Conservation (phyloP, 495 filamentous ascomycete species). For the Lasiosphaeria miniovina region DNA sequence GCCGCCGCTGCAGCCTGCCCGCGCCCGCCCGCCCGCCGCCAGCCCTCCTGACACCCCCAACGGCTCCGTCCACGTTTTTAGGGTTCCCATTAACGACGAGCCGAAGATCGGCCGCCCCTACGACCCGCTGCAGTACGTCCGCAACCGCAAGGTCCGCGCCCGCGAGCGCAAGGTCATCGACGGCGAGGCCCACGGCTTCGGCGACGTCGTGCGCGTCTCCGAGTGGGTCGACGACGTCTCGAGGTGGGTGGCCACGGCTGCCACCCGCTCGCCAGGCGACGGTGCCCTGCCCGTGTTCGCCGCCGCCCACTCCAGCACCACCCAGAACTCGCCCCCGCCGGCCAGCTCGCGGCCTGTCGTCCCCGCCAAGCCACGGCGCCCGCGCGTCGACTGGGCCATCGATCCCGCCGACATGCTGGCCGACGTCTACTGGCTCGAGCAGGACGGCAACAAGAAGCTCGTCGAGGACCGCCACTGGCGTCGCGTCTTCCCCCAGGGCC, state of each 20-base stretch:
- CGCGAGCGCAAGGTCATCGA: slow-evolving; percentile 69
- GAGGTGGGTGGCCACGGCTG: slow-evolving; percentile 40
- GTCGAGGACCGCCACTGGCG: slow-evolving; percentile 72
- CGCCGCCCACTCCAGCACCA: slow-evolving; percentile 33
- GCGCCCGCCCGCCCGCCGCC: slow-evolving; percentile 26
- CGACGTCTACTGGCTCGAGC: slow-evolving; percentile 82
- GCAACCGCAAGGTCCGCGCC: slow-evolving; percentile 76
- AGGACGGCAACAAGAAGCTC: slow-evolving; percentile 66
- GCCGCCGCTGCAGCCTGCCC: slow-evolving; percentile 60
- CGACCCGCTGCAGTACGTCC: slow-evolving; percentile 83
- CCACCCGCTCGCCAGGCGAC: slow-evolving; percentile 40
- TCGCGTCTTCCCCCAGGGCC: slow-evolving; percentile 57
- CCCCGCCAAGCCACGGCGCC: slow-evolving; percentile 53
- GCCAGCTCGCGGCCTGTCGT: slow-evolving; percentile 27
- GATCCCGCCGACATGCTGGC: slow-evolving; percentile 77
- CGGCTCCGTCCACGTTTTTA: slow-evolving; percentile 17
- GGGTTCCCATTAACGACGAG: slow-evolving; percentile 16
- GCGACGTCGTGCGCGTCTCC: slow-evolving; percentile 63
- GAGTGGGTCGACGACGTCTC: slow-evolving; percentile 72
- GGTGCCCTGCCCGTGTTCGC: slow-evolving; percentile 56
- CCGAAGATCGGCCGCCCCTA: slow-evolving; percentile 58
- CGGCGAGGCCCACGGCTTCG: slow-evolving; percentile 70
- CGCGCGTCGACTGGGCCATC: slow-evolving; percentile 75
- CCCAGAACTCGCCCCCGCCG: slow-evolving; percentile 33
- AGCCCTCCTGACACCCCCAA: slow-evolving; percentile 33